Percentiles rank a stretch among this genome's conserved stretches.
Conservation (phyloP, 176 grass and related monocot species). For the Canna indica region DNA sequence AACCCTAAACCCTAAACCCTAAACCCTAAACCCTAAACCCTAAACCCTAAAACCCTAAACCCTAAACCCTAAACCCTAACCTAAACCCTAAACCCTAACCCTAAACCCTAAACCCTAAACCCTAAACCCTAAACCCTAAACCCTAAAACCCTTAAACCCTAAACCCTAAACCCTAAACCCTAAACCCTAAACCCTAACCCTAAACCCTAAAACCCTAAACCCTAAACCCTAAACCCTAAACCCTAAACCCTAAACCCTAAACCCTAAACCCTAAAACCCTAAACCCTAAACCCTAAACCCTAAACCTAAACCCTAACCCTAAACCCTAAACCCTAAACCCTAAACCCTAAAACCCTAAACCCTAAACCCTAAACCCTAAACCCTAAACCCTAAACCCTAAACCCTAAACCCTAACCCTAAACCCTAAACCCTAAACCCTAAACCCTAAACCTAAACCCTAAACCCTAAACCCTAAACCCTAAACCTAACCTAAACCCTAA, state of each 20-base stretch:
- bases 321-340: constrained; percentile 12
- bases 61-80: too few relatives aligned
- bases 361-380: constrained; percentile 3
- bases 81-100: too few relatives aligned
- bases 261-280: neutral
- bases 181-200: constrained; percentile 4
- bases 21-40: too few relatives aligned
- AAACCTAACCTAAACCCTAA: constrained; percentile 4
- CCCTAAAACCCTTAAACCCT: neutral
- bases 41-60: too few relatives aligned
- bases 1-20: too few relatives aligned
- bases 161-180: constrained; percentile 6
- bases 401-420: neutral
- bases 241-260: neutral
- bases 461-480: constrained; percentile 6
- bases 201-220: neutral
- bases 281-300: neutral
- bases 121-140: constrained; percentile 6
- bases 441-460: constrained; percentile 4
- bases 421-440: constrained; percentile 11
- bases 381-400: neutral
- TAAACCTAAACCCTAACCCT: constrained; percentile 5
- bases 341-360: constrained; percentile 2
- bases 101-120: too few relatives aligned
- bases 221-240: neutral